Base-by-base conservation (phyloP, 169 alveolate species). In the Ichthyophthirius multifiliis region DNA sequence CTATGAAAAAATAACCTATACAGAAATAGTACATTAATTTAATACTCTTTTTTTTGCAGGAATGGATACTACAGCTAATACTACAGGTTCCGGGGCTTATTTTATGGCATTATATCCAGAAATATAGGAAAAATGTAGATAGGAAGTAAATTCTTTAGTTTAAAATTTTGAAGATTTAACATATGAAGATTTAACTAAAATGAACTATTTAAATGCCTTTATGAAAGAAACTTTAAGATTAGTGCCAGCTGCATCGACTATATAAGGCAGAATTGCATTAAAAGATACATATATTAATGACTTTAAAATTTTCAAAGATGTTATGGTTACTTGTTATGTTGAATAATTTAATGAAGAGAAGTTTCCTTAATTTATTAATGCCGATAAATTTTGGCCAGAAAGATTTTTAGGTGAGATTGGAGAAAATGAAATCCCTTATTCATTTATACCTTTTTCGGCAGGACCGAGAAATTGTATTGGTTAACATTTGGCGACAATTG, bases 401-500 rank as follows among this genome's bases (percentile, higher is more conserved):
- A 65, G 46, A 65, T 65, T 65, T 46, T 15, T 32, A 15, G 43
- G 18, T 5, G 18, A 65, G 75, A 65, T 18, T 15, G 34, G 13
- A 9, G 7, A 5, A 15, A 31, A 18, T 34, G 34, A 31, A 32
- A 46, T 32, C 7, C 46, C 30, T 15, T 65, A 30, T 41, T 30
- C 45, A 32, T 65, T 32, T 35, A 65, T 47, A n/a, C 86, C 86
- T 12, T 79, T 65, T 43, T 65, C 76, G 13, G 86, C 86, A 39
- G 86, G 86, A 35, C 55, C 75, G 16, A 48, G 86, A 45, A 79
- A 79, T 39, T 79, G 86, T 12, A 79, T 79, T 20, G 86, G 86
- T 35, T 27, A 79, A 16, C 86, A 79, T 55, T 65, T 79, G 75
- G 85, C 85, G 5, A 27, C 46, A 39, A 79, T 79, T 0, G 85